Conservation (phyloP, 495 filamentous ascomycete genomes). For the Penicillium robsamsonii region DNA sequence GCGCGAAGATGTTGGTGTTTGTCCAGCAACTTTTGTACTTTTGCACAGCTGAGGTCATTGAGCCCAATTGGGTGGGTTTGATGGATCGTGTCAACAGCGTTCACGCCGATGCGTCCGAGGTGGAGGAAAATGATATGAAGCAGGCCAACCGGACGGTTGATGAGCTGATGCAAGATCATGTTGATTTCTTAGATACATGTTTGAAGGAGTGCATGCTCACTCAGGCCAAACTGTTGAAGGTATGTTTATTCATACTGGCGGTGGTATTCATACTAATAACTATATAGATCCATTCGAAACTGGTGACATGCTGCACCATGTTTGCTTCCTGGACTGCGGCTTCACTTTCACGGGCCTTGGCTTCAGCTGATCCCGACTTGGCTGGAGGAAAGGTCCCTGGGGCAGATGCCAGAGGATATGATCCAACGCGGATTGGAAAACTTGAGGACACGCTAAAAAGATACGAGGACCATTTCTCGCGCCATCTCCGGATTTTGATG, state of each 20-base stretch:
- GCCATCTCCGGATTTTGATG: constrained; percentile 86
- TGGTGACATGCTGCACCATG: constrained; percentile 87
- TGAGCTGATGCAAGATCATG: constrained; percentile 98
- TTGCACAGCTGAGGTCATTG: constrained; percentile 93
- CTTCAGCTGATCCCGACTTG: constrained; percentile 73
- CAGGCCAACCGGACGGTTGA: constrained; percentile 83
- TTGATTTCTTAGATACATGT: constrained; percentile 96
- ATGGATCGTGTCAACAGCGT: constrained; percentile 77
- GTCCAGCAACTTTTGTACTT: constrained; percentile 96
- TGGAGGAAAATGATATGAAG: constrained; percentile 44
- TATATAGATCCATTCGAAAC: constrained; percentile 84
- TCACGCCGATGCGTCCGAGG: constrained; percentile 52
- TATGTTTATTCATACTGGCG: constrained; percentile 42
- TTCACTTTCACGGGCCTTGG: constrained; percentile 71
- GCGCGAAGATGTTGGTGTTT: constrained; percentile 93
- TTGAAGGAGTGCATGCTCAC: constrained; percentile 99
- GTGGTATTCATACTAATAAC: constrained; percentile 23
- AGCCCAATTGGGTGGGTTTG: constrained; percentile 92
- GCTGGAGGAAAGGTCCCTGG: constrained; percentile 41
- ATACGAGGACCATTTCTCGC: constrained; percentile 88
- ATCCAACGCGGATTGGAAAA: constrained; percentile 68
- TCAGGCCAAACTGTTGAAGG: constrained; percentile 87
- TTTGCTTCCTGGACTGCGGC: constrained; percentile 83
- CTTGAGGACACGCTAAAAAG: constrained; percentile 79
- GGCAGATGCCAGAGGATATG: constrained; percentile 44